Conservation (phyloP, 2,329 filamentous ascomycete species). For the Trichoderma sp. region DNA sequence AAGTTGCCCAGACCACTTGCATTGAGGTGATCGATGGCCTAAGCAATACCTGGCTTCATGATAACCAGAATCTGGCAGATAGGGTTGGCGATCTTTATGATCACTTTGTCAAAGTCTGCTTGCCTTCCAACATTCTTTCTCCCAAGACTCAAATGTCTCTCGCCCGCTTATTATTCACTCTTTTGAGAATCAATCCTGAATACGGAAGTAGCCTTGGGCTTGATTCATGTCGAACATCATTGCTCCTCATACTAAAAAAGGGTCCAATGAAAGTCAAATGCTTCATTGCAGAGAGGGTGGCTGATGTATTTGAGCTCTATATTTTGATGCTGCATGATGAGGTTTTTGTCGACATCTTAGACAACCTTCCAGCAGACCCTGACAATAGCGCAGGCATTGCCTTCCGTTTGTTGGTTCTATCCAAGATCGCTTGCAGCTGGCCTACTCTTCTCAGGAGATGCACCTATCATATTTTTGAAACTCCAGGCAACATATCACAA, state of each 20-base stretch:
- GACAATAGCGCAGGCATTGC: slow-evolving; percentile 79
- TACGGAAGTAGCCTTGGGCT: slow-evolving; percentile 62
- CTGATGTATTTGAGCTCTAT: slow-evolving; percentile 75
- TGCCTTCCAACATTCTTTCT: slow-evolving; percentile 70
- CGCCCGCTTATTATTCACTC: slow-evolving; percentile 64
- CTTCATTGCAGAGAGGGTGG: slow-evolving; percentile 66
- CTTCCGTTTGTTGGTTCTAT: slow-evolving; percentile 73
- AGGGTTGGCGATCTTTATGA: slow-evolving; percentile 74
- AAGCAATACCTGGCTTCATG: slow-evolving; percentile 60
- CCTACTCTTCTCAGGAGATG: slow-evolving; percentile 81
- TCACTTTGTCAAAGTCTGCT: slow-evolving; percentile 67
- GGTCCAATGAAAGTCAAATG: slow-evolving; percentile 73
- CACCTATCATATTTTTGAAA: slow-evolving; percentile 93
- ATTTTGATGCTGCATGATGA: slow-evolving; percentile 80
- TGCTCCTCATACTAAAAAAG: slow-evolving; percentile 69
- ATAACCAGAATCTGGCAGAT: slow-evolving; percentile 59
- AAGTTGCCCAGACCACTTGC: slow-evolving; percentile 66
- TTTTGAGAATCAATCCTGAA: slow-evolving; percentile 65
- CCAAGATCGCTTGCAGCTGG: slow-evolving; percentile 77
- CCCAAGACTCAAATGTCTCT: slow-evolving; percentile 65
- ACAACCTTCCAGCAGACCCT: slow-evolving; percentile 70
- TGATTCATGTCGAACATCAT: slow-evolving; percentile 62
- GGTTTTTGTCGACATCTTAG: slow-evolving; percentile 80
- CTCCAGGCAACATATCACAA: slow-evolving; percentile 67
- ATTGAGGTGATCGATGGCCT: slow-evolving; percentile 67